Base-by-base conservation (phyloP, 108 stramenopile species). In the Discostella pseudostelligera region DNA sequence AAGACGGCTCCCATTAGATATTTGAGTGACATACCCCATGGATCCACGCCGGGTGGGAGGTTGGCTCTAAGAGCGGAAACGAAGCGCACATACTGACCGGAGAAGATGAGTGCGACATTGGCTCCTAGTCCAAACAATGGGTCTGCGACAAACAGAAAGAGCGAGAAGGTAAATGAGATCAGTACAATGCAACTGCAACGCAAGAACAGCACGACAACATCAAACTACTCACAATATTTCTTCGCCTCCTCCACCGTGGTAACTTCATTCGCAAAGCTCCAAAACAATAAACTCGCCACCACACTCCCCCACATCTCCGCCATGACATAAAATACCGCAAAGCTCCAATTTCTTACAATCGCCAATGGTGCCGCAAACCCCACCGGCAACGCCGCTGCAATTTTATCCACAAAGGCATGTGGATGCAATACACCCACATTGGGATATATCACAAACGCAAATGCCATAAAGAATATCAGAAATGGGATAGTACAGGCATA, bases 301-400 rank as follows among this genome's bases (percentile, higher is more conserved):
- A 97, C 97, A 69, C 87, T 89, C 21, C 97, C 97, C 96, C 97
- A 97, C 87, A 98, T 92, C 81, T 99, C 96, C n/a, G 97, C 95
- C 87, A 96, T 81, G 69, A 96, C 94, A 79, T 97, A 99, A 68
- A 97, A 99, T 3, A 97, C 29, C 9, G 94, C 92, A 74, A 94
- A 98, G 37, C 88, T 92, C 98, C 98, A 98, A 80, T 99, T 96
- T 7, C 92, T 83, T 49, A 92, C 67, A 57, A 94, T 92, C 19
- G 90, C 78, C 58, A 94, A 62, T 0, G 92, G 92, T 9, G 90
- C 94, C 8, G 81, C 62, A 68, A 93, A 93, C 1, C 85, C 85
- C 21, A 69, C 76, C 39, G 96, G 97, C 40, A 96, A 70, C 6
- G 59, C 14, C 35, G 53, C 13, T 2, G 82, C 84, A 40, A 96